phyloP scores from a whole-genome alignment of 2,329 filamentous ascomycete genomes.

The Zopfia rhizophila region DNA sequence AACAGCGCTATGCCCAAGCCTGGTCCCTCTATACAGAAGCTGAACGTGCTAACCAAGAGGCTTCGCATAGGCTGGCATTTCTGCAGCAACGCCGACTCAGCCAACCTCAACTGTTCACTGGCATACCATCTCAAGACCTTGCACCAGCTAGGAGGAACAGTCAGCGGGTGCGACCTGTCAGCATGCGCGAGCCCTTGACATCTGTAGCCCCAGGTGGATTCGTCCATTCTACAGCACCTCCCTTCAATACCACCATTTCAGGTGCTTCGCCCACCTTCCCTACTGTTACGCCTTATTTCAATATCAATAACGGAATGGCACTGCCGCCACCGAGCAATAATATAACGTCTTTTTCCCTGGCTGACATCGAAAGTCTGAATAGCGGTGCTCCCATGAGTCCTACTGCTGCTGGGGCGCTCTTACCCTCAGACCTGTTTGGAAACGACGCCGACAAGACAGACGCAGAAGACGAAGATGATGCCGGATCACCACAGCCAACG shows the following conservation, averaged over 20 bases:
- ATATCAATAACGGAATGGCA: slow-evolving; percentile 71
- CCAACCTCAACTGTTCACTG: slow-evolving; percentile 50
- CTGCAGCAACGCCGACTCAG: slow-evolving; percentile 51
- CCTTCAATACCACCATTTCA: slow-evolving; percentile 59
- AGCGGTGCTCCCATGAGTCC: slow-evolving; percentile 79
- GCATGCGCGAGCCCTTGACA: slow-evolving; percentile 49
- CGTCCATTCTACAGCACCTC: slow-evolving; percentile 49
- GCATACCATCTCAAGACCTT: slow-evolving; percentile 40
- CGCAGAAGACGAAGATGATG: slow-evolving; percentile 41
- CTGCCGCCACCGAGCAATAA: slow-evolving; percentile 52
- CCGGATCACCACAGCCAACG: slow-evolving; percentile 32
- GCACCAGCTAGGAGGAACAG: slow-evolving; percentile 52
- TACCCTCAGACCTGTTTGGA: slow-evolving; percentile 74
- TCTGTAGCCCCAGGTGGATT: slow-evolving; percentile 45
- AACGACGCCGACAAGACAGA: slow-evolving; percentile 68
- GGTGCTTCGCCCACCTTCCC: slow-evolving; percentile 65
- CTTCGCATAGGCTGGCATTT: slow-evolving; percentile 54
- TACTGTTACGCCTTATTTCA: slow-evolving; percentile 62
- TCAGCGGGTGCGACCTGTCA: slow-evolving; percentile 51
- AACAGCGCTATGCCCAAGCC: slow-evolving; percentile 57
- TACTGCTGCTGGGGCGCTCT: slow-evolving; percentile 75
- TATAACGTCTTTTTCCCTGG: slow-evolving; percentile 62
- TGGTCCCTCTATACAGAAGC: slow-evolving; percentile 48
- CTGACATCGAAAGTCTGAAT: slow-evolving; percentile 69
- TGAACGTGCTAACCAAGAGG: slow-evolving; percentile 51